Conservation (phyloP, 495 filamentous ascomycete species). For the Podospora australis region DNA sequence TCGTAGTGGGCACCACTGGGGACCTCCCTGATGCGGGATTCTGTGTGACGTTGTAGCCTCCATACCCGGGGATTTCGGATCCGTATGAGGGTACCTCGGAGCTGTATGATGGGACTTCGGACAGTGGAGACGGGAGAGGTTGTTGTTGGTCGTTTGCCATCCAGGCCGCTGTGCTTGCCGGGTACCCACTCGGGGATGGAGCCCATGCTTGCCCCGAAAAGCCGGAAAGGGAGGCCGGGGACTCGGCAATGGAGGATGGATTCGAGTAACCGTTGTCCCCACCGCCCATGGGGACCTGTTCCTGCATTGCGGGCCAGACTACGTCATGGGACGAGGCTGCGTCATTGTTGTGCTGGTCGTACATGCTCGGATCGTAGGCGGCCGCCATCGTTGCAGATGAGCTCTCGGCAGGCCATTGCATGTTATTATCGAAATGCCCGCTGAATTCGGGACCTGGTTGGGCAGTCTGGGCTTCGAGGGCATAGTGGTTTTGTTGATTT, state of each 20-base stretch:
- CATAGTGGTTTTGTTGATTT: background rate
- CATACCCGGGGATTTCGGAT: constrained; percentile 2
- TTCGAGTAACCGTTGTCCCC: too few relatives aligned
- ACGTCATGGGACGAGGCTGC: background rate
- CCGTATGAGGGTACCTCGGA: background rate
- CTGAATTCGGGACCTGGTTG: background rate
- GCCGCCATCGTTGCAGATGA: background rate
- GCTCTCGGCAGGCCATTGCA: background rate
- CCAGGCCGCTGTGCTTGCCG: constrained; percentile 1
- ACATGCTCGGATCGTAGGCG: background rate
- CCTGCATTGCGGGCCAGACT: background rate
- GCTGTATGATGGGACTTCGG: constrained; percentile 1
- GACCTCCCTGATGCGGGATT: background rate
- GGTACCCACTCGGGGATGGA: too few relatives aligned
- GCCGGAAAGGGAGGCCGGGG: too few relatives aligned
- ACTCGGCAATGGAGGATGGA: too few relatives aligned
- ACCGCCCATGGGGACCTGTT: background rate
- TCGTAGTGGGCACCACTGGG: background rate
- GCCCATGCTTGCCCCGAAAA: too few relatives aligned
- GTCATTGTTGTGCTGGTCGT: background rate
- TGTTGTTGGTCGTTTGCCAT: background rate
- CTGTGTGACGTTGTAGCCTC: background rate
- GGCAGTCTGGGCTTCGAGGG: too few relatives aligned
- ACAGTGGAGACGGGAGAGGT: constrained; percentile 6
- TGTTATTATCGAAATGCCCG: background rate